Percentiles rank a stretch among this genome's conserved stretches.
Evolutionary conservation across 2,329 filamentous ascomycete genomes (phyloP).

Genomic region (Diaporthe velutina): DNA sequence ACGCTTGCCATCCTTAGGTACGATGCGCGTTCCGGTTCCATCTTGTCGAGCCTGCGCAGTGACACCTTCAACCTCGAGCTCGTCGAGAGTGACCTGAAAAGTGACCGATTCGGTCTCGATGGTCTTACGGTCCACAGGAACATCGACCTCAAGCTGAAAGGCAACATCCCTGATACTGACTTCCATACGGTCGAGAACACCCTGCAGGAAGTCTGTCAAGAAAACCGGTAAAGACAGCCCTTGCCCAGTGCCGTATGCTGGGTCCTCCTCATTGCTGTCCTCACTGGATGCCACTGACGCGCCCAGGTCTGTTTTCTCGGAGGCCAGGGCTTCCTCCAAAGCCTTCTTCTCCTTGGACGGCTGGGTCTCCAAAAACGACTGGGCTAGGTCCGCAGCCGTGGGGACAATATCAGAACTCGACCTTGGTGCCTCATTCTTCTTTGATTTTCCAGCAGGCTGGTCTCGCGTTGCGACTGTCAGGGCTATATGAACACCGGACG

Average conservation of each 20-base stretch:
- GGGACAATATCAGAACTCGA: slow-evolving; percentile 63
- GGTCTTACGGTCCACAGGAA: slow-evolving; percentile 63
- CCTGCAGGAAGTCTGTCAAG: slow-evolving; percentile 79
- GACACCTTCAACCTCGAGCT: slow-evolving; percentile 76
- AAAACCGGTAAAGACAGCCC: slow-evolving; percentile 77
- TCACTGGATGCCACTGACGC: slow-evolving; percentile 71
- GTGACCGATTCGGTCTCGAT: slow-evolving; percentile 68
- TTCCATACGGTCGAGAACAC: slow-evolving; percentile 79
- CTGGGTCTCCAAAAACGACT: slow-evolving; percentile 83
- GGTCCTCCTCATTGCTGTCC: slow-evolving; percentile 72
- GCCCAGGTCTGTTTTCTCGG: slow-evolving; percentile 72
- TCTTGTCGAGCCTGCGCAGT: slow-evolving; percentile 56
- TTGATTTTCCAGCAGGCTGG: slow-evolving; percentile 46
- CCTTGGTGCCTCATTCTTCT: slow-evolving; percentile 45
- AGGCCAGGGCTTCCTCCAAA: slow-evolving; percentile 76
- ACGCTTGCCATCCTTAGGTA: slow-evolving; percentile 73
- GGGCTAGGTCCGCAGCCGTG: slow-evolving; percentile 78
- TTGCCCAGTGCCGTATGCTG: slow-evolving; percentile 76
- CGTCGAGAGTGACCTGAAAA: slow-evolving; percentile 74
- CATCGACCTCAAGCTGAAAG: slow-evolving; percentile 74
- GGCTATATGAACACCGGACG: slow-evolving; percentile 83
- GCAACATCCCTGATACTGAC: slow-evolving; percentile 75
- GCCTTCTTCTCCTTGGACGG: slow-evolving; percentile 74
- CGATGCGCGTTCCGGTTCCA: slow-evolving; percentile 51
- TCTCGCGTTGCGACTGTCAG: slow-evolving; percentile 65